Base-by-base conservation (phyloP, 306 rosid species). In the Calophaca sinica region DNA sequence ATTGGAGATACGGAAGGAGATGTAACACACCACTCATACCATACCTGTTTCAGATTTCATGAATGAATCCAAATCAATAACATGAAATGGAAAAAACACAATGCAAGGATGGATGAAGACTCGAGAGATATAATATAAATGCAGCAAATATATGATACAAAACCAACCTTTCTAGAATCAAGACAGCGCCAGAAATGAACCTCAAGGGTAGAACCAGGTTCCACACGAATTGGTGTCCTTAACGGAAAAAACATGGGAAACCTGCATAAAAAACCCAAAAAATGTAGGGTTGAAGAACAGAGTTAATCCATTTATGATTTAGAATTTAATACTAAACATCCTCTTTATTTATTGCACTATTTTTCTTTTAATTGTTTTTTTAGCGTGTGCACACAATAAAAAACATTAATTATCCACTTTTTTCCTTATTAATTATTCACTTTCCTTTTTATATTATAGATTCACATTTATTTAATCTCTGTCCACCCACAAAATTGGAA, bases 151-250 rank as follows among this genome's bases (percentile, higher is more conserved):
- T 41, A 45, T 6, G 3, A 33, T 9, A 72, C 39, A 65, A 46
- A 28, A 35, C 72, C 62, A 70, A 90, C 96, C 96, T 86, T 90
- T 58, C 78, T 46, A 32, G 87, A 63, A 48, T 58, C 80, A 48
- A 84, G 81, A 70, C 94, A 91, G 51, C 94, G 94, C 96, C 96
- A 91, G 57, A 91, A 91, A 77, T 84, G 87, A 31, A 79, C 86
- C 51, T 88, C 89, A 0, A 91, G 80, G 26, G 77, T 41, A 67
- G 96, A 79, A 9, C 90, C 89, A 26, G 84, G 79, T 29, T 26
- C 32, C 32, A 89, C 75, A 58, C 69, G 67, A 28, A 87, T 32
- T 0, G 96, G 96, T 2, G 75, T 79, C 81, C 86, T 82, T 6
- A 91, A 74, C 1, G 96, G 96, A 60, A 91, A 91, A 79, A 87